Evolutionary conservation across 2,329 filamentous ascomycete species (phyloP), one percentile per base, ranked within the genome.

Genomic region (Pyrenophora seminiperda): DNA sequence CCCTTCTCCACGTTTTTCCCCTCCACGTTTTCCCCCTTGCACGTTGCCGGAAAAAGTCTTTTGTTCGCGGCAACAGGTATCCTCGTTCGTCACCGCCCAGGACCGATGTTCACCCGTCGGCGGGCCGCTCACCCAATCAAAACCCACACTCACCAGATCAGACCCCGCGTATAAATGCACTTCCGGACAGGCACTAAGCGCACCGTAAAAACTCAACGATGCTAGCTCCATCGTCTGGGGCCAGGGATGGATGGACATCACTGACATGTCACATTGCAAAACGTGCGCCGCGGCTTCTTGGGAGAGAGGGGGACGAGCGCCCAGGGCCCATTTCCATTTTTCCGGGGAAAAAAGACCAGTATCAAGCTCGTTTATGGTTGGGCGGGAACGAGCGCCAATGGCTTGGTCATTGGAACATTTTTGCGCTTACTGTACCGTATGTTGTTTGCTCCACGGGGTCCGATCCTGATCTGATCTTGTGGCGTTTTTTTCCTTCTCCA

Each of bases 401-500:
- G 13, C 24, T 27, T 27, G 24, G 24, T 27, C 10, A 10, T 10
- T 9, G 24, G 24, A 27, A 27, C 13, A 6, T 7, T 27, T n/a
- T n/a, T n/a, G n/a, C n/a, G n/a, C n/a, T n/a, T n/a, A n/a, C n/a
- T n/a, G n/a, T n/a, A n/a, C 27, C 20, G 47, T 15, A 24, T 38
- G 41, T 20, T 22, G 41, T 13, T 41, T 39, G 43, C 56, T 54
- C 59, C 61, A 54, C 41, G 55, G 56, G 44, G 47, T 57, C 54
- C n/a, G n/a, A n/a, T n/a, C n/a, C n/a, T n/a, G n/a, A n/a, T n/a
- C n/a, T n/a, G n/a, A n/a, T n/a, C n/a, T n/a, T 41, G 56, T 60
- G 56, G 56, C 60, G 59, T 57, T 34, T 50, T 60, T 55, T 56
- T 62, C 56, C 54, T 58, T 62, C 58, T 54, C 54, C 52, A 50